A percentile compares a stretch with the other conserved stretches of the same genome.
Evolutionary conservation across 2,329 filamentous ascomycete genomes (phyloP).

Genomic region (Bipolaris zeicola): DNA sequence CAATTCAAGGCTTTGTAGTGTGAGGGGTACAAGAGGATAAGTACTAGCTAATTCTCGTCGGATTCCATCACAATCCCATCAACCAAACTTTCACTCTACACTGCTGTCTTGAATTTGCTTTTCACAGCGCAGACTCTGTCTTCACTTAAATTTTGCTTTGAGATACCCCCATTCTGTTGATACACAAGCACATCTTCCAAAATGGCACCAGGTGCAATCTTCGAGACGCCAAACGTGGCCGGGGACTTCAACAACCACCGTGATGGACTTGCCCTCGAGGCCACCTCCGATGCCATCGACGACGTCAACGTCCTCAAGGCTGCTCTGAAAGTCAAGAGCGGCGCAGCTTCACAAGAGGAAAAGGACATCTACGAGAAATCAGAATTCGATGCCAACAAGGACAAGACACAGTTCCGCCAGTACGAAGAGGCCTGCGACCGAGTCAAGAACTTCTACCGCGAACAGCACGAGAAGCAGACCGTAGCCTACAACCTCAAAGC

Average conservation of each 20-base stretch:
- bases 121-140: conserved; percentile 1
- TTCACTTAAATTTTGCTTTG: conserved; percentile 5
- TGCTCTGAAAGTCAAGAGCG: conserved; percentile 56
- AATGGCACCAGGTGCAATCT: conserved; percentile 55
- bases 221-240: conserved; percentile 51
- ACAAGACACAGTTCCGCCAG: conserved; percentile 80
- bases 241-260: conserved; percentile 56
- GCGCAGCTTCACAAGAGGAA: conserved; percentile 52
- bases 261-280: conserved; percentile 64
- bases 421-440: conserved; percentile 83
- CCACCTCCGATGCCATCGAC: conserved; percentile 64
- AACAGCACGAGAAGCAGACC: conserved; percentile 73
- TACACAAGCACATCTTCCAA: conserved; percentile 20
- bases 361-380: conserved; percentile 62
- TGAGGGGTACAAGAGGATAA: conserved; percentile 25
- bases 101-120: not conserved
- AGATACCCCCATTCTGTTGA: conserved; percentile 26
- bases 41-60: conserved; percentile 23
- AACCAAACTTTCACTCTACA: conserved; percentile 8
- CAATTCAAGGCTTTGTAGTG: conserved; percentile 11
- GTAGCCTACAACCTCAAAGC: conserved; percentile 84
- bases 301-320: conserved; percentile 65
- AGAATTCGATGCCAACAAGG: conserved; percentile 74
- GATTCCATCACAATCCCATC: conserved; percentile 1
- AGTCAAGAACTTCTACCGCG: conserved; percentile 85